Evolutionary conservation across 192 early-diverging fungal genomes (phyloP), one percentile per base, ranked within the genome.

Genomic region (Coemansia aciculifera): DNA sequence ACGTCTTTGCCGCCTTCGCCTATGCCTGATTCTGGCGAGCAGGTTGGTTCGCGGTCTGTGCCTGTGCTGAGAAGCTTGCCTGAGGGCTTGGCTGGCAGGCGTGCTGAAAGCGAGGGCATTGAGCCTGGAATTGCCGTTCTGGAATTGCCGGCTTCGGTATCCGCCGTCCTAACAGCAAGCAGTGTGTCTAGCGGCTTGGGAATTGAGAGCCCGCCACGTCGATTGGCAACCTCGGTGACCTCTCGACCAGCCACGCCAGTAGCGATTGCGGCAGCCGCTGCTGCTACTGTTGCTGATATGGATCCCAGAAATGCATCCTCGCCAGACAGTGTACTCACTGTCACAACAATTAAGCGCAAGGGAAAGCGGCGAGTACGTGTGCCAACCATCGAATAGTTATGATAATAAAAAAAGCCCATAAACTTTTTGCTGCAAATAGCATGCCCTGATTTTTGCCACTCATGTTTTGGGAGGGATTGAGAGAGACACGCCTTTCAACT

Each of bases 311-410:
- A 54, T 3, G n/a, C 49, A 21, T 48, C 66, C 27, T 34, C 13
- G 2, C 19, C 56, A 15, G 57, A 60, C 6, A 19, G 39, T 2
- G 36, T 56, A 3, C 19, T 49, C 2, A 23, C 48, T 36, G 51
- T 71, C 4, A 44, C 60, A 43, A 70, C 62, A 4, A 63, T 81
- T 12, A 81, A 81, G 70, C 78, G 78, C 59, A 75, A 74, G 54
- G 78, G 78, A n/a, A 81, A 81, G 65, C 78, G 78, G 69, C 73
- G 73, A 73, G 78, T 81, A 12, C 78, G 78, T 27, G 63, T 75
- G 52, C 69, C 78, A 36, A 81, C 57, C 7, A 81, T 81, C 37
- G 78, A 81, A 21, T 79, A 43, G 67, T 34, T 43, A 29, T 46
- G 10, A 29, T 24, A 39, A 1, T 36, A 13, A 24, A 9, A 13